Evolutionary conservation across 495 filamentous ascomycete genomes (phyloP), one percentile per base, ranked within the genome.

Genomic region (Tuber indicum): DNA sequence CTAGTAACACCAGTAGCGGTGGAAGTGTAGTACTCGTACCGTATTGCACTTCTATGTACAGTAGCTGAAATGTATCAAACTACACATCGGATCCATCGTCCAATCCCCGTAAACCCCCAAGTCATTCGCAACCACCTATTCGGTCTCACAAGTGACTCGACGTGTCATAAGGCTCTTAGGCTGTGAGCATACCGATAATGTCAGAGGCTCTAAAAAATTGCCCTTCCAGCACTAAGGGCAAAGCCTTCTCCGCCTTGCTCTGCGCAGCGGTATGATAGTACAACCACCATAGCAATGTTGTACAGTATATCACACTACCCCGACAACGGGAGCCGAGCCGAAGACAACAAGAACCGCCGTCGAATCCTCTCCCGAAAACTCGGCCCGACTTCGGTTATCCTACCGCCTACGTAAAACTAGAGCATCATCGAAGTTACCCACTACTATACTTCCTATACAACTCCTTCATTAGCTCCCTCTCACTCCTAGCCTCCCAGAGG

Each of bases 191-290:
- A 32, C 32, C 32, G 32, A 32, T 16, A 62, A 32, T 66, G 10
- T 66, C 14, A 66, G 16, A 32, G 14, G 58, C 10, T 72, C 87
- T 80, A 92, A 7, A 91, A 91, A 76, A 93, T 87, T 26, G 86
- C 88, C 76, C 85, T 87, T 12, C 91, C 91, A 78, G 86, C 84
- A 81, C 90, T 86, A 17, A 41, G 39, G 39, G 88, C 92, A 43
- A 17, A 14, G 91, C 91, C 85, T 92, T 89, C 32, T 88, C 91
- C 74, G 92, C 84, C 83, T 92, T 89, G 72, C 89, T 91, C 84
- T 91, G 88, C 70, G 91, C 91, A n/a, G 86, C 89, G 84, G 93
- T 87, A 12, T 32, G 10, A 58, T 66, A 62, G 42, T 32, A 47
- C 49, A 47, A 72, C 66, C 32, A 32, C 32, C 32, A 32, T 32